Evolutionary conservation across 805 yeast genomes (phyloP), one percentile per base, ranked within the genome.

Genomic region (Kregervanrija fluxuum): DNA sequence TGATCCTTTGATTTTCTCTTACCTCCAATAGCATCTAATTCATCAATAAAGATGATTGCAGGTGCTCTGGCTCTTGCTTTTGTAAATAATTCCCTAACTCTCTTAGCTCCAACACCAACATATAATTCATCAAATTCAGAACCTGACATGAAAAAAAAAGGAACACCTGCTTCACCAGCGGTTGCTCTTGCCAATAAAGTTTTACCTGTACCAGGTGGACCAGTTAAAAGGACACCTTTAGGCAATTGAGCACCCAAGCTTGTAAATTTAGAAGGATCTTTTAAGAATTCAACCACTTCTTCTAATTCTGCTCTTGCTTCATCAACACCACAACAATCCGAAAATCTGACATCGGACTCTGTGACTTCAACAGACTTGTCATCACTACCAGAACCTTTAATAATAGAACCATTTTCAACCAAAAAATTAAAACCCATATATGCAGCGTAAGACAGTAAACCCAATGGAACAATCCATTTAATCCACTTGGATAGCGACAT

Each of bases 151-250:
- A 91, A 91, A 67, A 90, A 91, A 61, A 93, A 93, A 37, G 98
- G 99, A 17, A 93, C 98, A 45, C 96, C 98, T 6, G 99, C 98
- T 67, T 91, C 98, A 51, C 98, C 98, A 8, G 99, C 99, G 30
- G 96, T 95, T 30, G 99, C 98, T 56, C 98, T 80, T 0, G 98
- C 98, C 51, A 93, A 75, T 53, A 91, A 71, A 1, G 99, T 93
- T 64, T 93, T 91, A 77, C 99, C 99, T 5, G 99, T 91, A 67
- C 99, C 99, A 36, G 99, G 99, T 34, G 99, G 99, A 38, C 99
- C 99, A 11, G 98, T 93, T 52, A 91, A 72, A 47, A 93, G 70
- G 6, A 93, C 95, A 72, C 99, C 99, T 64, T 91, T 93, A 47
- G 99, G 98, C 56, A 93, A 73, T 65, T 90, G 90, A 42, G 99